phyloP scores from a whole-genome alignment of 2,329 filamentous ascomycete genomes.

The Talaromyces marneffei region DNA sequence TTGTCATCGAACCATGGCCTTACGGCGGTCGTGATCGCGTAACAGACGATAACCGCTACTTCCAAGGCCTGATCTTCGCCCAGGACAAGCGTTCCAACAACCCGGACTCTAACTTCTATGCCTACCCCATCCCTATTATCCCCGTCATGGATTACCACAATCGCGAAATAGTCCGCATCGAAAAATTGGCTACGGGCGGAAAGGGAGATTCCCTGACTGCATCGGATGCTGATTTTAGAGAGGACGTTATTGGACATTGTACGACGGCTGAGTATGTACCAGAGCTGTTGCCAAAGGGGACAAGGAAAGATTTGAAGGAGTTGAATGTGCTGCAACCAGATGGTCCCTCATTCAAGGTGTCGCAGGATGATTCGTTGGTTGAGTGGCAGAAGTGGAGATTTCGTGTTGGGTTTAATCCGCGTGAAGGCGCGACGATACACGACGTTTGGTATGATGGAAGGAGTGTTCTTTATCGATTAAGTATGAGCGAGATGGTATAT shows the following conservation, averaged over 20 bases:
- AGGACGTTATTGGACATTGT: constrained; percentile 50
- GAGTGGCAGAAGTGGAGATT: constrained; percentile 63
- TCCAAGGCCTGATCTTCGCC: constrained; percentile 51
- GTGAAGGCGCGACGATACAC: constrained; percentile 63
- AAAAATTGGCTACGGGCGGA: constrained; percentile 51
- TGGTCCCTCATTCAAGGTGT: constrained; percentile 55
- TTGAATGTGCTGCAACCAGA: constrained; percentile 60
- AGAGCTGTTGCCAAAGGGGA: constrained; percentile 41
- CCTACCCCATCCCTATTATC: constrained; percentile 48
- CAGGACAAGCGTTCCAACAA: constrained; percentile 38
- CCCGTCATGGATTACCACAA: constrained; percentile 54
- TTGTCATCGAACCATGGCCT: constrained; percentile 53
- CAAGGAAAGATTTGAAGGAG: constrained; percentile 56
- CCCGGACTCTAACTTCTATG: constrained; percentile 57
- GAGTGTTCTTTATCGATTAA: constrained; percentile 60
- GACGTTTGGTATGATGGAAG: constrained; percentile 60
- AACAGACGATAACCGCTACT: constrained; percentile 46
- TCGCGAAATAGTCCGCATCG: constrained; percentile 52
- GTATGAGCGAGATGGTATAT: constrained; percentile 54
- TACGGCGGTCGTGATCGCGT: constrained; percentile 49
- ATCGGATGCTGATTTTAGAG: constrained; percentile 33
- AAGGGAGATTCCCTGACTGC: constrained; percentile 44
- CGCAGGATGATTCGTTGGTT: constrained; percentile 50
- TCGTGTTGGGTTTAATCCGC: constrained; percentile 60
- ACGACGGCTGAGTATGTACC: constrained; percentile 47